Evolutionary conservation across 2,329 filamentous ascomycete species (phyloP).

Genomic region (Aspergillus quadrilineatus): DNA sequence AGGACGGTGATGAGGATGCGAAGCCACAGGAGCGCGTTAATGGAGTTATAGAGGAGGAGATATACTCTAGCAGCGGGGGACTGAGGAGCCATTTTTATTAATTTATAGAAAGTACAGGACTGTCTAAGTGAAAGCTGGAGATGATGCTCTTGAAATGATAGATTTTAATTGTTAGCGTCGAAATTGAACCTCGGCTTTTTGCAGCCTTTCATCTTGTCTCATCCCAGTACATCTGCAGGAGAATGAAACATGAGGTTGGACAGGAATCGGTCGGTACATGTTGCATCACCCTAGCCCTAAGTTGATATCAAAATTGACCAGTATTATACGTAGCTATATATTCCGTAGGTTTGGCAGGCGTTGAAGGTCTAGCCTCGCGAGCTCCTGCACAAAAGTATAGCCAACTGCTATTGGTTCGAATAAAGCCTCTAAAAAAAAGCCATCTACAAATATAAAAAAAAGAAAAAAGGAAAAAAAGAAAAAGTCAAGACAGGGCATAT

Average conservation of each 20-base stretch:
- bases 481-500: too few relatives aligned
- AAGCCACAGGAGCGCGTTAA: slow-evolving; percentile 26
- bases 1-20: slow-evolving; percentile 23
- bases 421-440: too few relatives aligned
- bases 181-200: not conserved
- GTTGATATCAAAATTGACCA: not conserved
- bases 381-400: too few relatives aligned
- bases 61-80: slow-evolving; percentile 16
- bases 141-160: not conserved
- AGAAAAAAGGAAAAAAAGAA: too few relatives aligned
- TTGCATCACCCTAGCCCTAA: not conserved
- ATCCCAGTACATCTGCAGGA: not conserved
- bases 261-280: not conserved
- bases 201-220: not conserved
- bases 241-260: not conserved
- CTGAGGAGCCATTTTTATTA: not conserved
- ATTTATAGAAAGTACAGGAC: not conserved
- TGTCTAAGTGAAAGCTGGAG: not conserved
- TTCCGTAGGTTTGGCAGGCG: too few relatives aligned
- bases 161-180: not conserved
- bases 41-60: slow-evolving; percentile 28
- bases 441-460: too few relatives aligned
- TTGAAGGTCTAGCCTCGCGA: too few relatives aligned
- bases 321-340: too few relatives aligned
- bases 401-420: too few relatives aligned